These are phyloP conservation scores for Citrus medica DNA, from an alignment of 345 rosid genomes.

Conservation along the genomic window DNA sequence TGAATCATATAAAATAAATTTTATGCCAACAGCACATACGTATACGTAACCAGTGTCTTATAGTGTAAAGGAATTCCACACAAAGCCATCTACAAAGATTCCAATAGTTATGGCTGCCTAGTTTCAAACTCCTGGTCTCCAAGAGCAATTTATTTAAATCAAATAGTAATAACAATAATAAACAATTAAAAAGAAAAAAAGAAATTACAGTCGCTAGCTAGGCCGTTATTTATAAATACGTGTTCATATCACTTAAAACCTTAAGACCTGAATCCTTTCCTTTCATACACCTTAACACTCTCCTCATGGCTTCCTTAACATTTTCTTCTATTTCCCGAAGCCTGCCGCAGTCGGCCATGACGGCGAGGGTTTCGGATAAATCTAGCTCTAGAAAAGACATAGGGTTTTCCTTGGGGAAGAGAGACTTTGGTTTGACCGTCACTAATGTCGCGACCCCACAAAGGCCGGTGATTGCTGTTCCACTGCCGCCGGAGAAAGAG, in stretches of 20 bases:
- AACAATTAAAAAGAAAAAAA: no score
- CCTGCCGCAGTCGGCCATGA: constrained; percentile 17
- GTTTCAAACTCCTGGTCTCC: background rate
- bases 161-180: no score
- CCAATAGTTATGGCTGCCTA: constrained; percentile 7
- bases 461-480: constrained; percentile 10
- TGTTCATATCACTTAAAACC: background rate
- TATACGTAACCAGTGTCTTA: constrained; percentile 23
- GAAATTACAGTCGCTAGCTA: no score
- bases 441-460: constrained; percentile 34
- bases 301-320: constrained; percentile 43
- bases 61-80: constrained; percentile 34
- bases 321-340: constrained; percentile 19
- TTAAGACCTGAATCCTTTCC: background rate
- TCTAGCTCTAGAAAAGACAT: constrained; percentile 5
- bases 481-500: constrained; percentile 32
- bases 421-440: background rate
- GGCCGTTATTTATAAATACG: background rate
- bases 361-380: constrained; percentile 17
- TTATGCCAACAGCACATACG: background rate
- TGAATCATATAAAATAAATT: background rate
- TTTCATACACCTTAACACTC: background rate
- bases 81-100: constrained; percentile 32
- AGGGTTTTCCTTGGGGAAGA: constrained; percentile 5
- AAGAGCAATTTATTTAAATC: no score